Evolutionary conservation across 257 asterid genomes (phyloP), one percentile per base, ranked within the genome.

Genomic region (Nicotiana benthamiana): DNA sequence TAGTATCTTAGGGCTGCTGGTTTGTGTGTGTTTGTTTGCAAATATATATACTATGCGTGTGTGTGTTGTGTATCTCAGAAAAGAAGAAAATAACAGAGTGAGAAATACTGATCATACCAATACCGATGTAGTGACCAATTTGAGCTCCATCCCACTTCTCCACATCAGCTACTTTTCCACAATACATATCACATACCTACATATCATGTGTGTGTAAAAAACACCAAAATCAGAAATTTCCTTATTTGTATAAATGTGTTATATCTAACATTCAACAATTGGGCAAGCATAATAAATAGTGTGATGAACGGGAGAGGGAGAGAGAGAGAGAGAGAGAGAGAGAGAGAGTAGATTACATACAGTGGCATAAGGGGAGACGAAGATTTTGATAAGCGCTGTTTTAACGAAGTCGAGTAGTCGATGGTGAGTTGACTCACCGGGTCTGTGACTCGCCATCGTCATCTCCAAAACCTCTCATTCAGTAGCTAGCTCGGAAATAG

Each of bases 111-210:
- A 40, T 5, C 61, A 77, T 91, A 93, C 99, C 98, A 80, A 95
- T 89, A 81, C 98, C 98, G 82, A 95, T 91, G 83, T 89, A 94
- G 88, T 95, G 99, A 81, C 99, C 97, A 86, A 95, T 95, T 87
- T 86, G 98, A 89, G 97, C 97, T 85, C 89, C 97, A 28, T 89
- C 98, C 99, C 98, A 91, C 85, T 88, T 95, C 56, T 84, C 94
- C 87, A 88, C 97, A 72, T 92, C 97, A 11, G 91, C 80, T 30
- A 95, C 98, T 84, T 87, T 87, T 24, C 98, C 98, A 83, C 97
- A 95, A 59, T 91, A 93, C 87, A 95, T 81, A 34, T 89, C 99
- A 57, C 98, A 95, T 2, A 95, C 99, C 99, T 93, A 70, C 67
- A 53, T 32, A 81, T 40, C 48, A 40, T 62, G 6, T 16, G 10